These are phyloP conservation scores for Brassica incana DNA, from an alignment of 345 rosid genomes.

Conservation along the genomic window DNA sequence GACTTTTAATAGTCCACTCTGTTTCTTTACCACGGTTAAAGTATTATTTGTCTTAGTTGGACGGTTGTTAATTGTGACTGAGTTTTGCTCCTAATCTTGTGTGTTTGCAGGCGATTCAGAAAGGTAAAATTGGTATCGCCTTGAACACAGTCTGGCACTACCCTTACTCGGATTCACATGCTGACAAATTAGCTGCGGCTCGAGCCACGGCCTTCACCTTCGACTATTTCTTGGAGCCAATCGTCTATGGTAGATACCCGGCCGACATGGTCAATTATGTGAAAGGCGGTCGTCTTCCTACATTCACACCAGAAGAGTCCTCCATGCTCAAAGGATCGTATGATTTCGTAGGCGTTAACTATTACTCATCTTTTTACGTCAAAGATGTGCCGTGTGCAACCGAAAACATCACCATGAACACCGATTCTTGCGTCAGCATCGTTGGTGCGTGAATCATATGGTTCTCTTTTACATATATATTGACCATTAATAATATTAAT, in stretches of 20 bases:
- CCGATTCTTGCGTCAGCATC: conserved; percentile 43
- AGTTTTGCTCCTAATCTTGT: background rate
- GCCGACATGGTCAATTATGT: conserved; percentile 36
- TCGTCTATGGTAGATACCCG: conserved; percentile 48
- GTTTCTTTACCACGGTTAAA: background rate
- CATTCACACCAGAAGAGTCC: conserved; percentile 42
- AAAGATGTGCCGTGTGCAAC: conserved; percentile 23
- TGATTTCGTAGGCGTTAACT: conserved; percentile 57
- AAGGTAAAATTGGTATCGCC: conserved; percentile 49
- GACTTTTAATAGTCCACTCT: background rate
- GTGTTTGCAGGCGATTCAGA: conserved; percentile 42
- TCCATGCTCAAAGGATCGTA: conserved; percentile 40
- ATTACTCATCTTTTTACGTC: conserved; percentile 45
- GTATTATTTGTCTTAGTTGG: too few relatives aligned
- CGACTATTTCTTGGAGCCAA: conserved; percentile 51
- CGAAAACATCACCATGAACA: conserved; percentile 38
- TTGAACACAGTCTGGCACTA: conserved; percentile 41
- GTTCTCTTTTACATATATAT: background rate
- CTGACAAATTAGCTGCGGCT: conserved; percentile 40
- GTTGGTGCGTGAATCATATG: conserved; percentile 20
- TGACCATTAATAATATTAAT: background rate
- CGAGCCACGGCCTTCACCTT: conserved; percentile 47
- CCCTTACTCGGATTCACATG: conserved; percentile 41
- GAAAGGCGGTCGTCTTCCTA: conserved; percentile 45
- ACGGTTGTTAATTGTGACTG: background rate